Evolutionary conservation across 805 yeast genomes (phyloP), one percentile per base, ranked within the genome.

Genomic region (Kluyveromyces nonfermentans): DNA sequence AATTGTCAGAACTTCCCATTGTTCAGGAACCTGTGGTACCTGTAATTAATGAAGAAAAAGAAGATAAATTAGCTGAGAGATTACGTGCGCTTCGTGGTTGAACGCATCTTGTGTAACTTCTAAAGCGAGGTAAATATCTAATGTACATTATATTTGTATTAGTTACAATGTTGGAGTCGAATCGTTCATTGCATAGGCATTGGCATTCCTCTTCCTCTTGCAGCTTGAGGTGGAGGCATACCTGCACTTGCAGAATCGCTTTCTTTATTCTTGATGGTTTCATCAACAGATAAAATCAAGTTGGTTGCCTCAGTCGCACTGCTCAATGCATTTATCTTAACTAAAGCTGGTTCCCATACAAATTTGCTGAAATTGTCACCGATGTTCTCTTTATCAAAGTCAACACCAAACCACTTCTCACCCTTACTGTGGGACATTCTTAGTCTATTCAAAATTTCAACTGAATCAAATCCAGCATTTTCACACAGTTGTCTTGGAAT

Each of bases 291-390:
- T 52, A 93, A 73, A 53, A 93, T 85, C 58, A 93, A 71, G 46
- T 85, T 82, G 7, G 97, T 95, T 35, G 98, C 98, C 66, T 93
- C 99, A 10, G 96, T 83, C 19, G 99, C 99, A 57, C 94, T 82
- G 63, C 81, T 82, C 46, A 93, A 70, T n/a, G 97, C 97, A 63
- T 93, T 93, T 47, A 79, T 76, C 68, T 93, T 93, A 42, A 90
- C 95, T 55, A 93, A 74, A 35, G 96, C 82, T 3, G 99, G 99
- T 66, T 93, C 99, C 99, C 99, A 93, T 45, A 93, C 94, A 57
- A 86, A 90, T 49, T 73, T 77, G 42, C 76, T 80, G 71, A 88
- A 78, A 61, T 89, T 93, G 64, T 90, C 82, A 37, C 88, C 88
- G 47, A 88, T 81, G 34, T 73, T 63, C 62, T 87, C 97, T 48